A percentile compares a stretch with the other conserved stretches of the same genome.
phyloP scores from a whole-genome alignment of 202 grass and related monocot species.

The Tripidium arundinaceum region DNA sequence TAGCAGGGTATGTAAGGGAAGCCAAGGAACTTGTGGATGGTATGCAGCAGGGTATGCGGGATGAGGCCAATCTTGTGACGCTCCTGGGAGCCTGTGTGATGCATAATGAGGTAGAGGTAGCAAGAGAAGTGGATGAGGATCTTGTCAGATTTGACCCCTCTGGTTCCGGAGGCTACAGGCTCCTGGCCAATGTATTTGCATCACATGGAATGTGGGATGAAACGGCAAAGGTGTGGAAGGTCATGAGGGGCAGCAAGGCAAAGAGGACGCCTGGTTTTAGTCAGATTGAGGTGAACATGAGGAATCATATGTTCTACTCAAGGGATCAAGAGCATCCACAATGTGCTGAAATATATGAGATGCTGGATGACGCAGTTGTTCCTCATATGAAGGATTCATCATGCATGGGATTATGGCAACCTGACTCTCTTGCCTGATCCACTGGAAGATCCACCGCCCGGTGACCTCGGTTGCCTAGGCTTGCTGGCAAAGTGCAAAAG shows the following conservation, averaged over 20 bases:
- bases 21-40: slow-evolving; percentile 35
- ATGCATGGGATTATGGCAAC: background rate
- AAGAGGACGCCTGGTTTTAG: slow-evolving; percentile 47
- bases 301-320: slow-evolving; percentile 42
- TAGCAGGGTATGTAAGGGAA: slow-evolving; percentile 33
- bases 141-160: slow-evolving; percentile 35
- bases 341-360: slow-evolving; percentile 41
- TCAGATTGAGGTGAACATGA: slow-evolving; percentile 31
- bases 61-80: slow-evolving; percentile 40
- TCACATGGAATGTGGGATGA: slow-evolving; percentile 38
- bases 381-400: slow-evolving; percentile 31
- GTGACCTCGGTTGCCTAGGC: background rate
- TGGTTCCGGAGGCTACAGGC: slow-evolving; percentile 33
- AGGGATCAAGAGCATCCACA: slow-evolving; percentile 45
- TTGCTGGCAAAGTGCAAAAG: background rate
- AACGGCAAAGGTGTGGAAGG: slow-evolving; percentile 45
- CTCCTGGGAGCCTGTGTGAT: slow-evolving; percentile 44
- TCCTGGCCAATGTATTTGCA: slow-evolving; percentile 50
- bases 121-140: slow-evolving; percentile 40
- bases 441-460: background rate
- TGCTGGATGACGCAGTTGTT: slow-evolving; percentile 38
- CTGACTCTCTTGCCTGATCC: background rate
- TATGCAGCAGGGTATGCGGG: slow-evolving; percentile 21
- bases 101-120: slow-evolving; percentile 44
- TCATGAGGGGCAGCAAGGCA: slow-evolving; percentile 40